Base-by-base conservation (phyloP, 169 alveolate genomes). In the Amoebophrya sp. region DNA sequence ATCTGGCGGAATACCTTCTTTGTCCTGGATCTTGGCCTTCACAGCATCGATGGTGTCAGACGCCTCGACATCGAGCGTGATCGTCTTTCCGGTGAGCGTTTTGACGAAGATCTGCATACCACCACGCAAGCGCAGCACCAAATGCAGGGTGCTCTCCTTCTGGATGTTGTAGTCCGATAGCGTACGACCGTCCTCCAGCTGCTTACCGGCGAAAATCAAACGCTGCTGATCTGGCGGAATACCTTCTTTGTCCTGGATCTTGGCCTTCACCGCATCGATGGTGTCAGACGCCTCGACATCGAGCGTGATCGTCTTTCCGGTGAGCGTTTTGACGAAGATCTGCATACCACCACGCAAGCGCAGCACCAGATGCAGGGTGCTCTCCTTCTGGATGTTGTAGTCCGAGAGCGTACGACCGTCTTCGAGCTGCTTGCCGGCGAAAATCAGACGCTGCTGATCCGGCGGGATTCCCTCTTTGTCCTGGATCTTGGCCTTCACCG, bases 141-240 rank as follows among this genome's bases (percentile, higher is more conserved):
- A 53, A 92, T 94, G 95, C 47, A 94, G 93, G 39, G 96, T 94
- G 55, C 94, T 83, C 90, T 93, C 99, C 96, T 98, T 98, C 96
- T 98, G 99, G 94, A 99, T 98, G 95, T 99, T 98, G 98, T 99
- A 99, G 95, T 99, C 99, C 40, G 99, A 96, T 89, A 99, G 97
- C 76, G 99, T 98, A 93, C 99, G 96, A 91, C 99, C 99, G 94
- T 98, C 99, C 95, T 99, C 99, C 92, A 99, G 96, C 95, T 99
- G 99, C 95, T 99, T 98, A 93, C 99, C 99, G 29, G 99, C 99
- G 95, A 98, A 98, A 95, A 98, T 98, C 93, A 98, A 96, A 93
- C 99, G 98, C 95, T 98, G 99, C 96, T 98, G 99, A 96, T 98
- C 99, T 38, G 99, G 99, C 38, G 99, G 99, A 92, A 98, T 98